Conservation (phyloP, 116 monocot species). For the Phalaenopsis hybrid region DNA sequence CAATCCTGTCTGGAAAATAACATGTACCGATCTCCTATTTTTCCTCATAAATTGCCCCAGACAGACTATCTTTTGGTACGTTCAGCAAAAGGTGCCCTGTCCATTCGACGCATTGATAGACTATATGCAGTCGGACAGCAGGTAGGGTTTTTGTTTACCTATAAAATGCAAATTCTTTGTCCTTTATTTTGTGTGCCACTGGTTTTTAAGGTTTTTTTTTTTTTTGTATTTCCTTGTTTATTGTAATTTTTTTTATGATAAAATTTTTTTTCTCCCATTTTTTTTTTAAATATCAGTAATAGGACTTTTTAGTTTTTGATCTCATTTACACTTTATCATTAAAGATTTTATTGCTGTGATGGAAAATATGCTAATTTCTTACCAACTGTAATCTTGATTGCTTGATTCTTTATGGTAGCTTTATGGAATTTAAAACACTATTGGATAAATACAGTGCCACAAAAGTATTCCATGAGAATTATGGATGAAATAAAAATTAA, state of each 20-base stretch:
- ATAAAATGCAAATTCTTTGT: not conserved
- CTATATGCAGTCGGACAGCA: slow-evolving; percentile 83
- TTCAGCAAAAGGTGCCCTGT: slow-evolving; percentile 77
- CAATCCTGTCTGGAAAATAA: slow-evolving; percentile 90
- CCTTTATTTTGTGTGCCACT: not conserved
- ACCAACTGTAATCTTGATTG: not conserved
- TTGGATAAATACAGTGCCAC: not conserved
- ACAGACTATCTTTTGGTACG: slow-evolving; percentile 94
- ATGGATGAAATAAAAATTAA: not conserved
- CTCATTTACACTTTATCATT: not conserved
- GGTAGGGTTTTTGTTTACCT: slow-evolving; percentile 27
- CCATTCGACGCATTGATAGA: slow-evolving; percentile 76
- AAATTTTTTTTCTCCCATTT: not conserved
- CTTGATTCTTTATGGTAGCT: not conserved
- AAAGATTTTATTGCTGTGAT: not conserved
- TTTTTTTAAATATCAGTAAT: not conserved
- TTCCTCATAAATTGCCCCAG: slow-evolving; percentile 67
- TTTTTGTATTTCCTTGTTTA: not conserved
- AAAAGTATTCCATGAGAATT: not conserved
- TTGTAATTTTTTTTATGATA: not conserved
- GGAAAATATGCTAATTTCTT: not conserved
- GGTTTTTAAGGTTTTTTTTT: not conserved
- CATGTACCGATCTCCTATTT: slow-evolving; percentile 82
- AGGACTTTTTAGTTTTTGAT: not conserved
- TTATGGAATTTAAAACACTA: not conserved